Evolutionary conservation across 106 monocot species (phyloP), one percentile per base, ranked within the genome.

Genomic region (Phalaenopsis equestris): DNA sequence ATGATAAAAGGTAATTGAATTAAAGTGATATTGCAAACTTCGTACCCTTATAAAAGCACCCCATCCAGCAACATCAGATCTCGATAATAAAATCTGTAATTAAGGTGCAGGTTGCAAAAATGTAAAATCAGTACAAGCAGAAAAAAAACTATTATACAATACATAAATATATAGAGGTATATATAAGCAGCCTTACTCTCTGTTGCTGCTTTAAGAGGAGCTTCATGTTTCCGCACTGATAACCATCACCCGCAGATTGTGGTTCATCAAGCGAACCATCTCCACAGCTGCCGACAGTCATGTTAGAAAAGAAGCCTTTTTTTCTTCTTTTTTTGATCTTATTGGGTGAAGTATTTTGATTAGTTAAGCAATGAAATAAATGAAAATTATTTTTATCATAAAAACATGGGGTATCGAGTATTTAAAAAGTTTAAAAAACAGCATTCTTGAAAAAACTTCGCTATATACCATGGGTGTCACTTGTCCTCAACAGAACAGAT

Each of bases 221-320:
- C 39, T 99, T 95, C 95, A 99, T 99, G 81, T 99, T 99, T 68
- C 99, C 94, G 85, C 99, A 99, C 76, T 95, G 93, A 87, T 99
- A 95, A 21, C 83, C 88, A 88, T 99, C 99, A 45, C 93, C 94
- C 56, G 88, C 73, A 74, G 82, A 58, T 55, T 88, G 84, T 74
- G 95, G 93, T 61, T 85, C 91, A 55, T 93, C 99, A 72, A 94
- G 75, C 21, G 87, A 88, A 49, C 93, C 95, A 87, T 93, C 95
- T 86, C 99, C 95, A 86, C 99, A 99, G 80, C 99, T 99, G 83
- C 83, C 87, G 6, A 41, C 45, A 58, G 55, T 11, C 48, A 30
- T 76, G 76, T 76, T 74, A 74, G 42, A 49, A 48, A 1, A 23
- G 9, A 24, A 49, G 21, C 5, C 24, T 49, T 46, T 30, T 2